Conservation (phyloP, 805 yeast species). For the Saturnispora dispora region DNA sequence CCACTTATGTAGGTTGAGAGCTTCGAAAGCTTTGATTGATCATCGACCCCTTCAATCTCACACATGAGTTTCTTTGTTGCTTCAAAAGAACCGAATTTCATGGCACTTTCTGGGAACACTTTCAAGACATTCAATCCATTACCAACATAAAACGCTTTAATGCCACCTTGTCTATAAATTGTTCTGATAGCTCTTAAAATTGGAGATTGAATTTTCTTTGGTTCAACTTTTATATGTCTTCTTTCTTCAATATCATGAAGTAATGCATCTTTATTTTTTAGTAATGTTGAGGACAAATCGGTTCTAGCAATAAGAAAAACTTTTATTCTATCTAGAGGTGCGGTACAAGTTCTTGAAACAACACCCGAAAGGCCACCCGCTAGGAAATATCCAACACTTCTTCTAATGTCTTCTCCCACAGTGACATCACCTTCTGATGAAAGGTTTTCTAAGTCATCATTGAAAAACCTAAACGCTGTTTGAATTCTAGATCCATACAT, state of each 20-base stretch:
- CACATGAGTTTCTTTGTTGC: constrained; percentile 71
- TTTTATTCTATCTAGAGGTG: constrained; percentile 92
- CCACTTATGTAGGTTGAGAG: constrained; percentile 84
- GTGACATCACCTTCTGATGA: constrained; percentile 92
- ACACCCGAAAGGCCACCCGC: constrained; percentile 97
- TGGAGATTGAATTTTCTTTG: constrained; percentile 55
- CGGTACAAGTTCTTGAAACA: constrained; percentile 90
- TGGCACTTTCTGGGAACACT: constrained; percentile 95
- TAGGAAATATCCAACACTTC: constrained; percentile 82
- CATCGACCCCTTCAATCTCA: constrained; percentile 63
- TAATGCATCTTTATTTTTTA: constrained; percentile 43
- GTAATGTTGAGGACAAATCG: constrained; percentile 60
- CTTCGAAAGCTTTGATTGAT: constrained; percentile 60
- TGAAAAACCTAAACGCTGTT: constrained; percentile 75
- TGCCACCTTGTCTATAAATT: constrained; percentile 81
- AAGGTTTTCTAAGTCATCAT: constrained; percentile 66
- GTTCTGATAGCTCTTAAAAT: constrained; percentile 71
- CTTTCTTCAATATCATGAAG: constrained; percentile 26
- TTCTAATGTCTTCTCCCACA: constrained; percentile 63
- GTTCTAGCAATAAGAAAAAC: constrained; percentile 91
- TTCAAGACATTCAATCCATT: constrained; percentile 89
- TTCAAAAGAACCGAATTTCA: constrained; percentile 94
- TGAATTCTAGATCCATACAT: constrained; percentile 63
- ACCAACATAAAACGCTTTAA: constrained; percentile 84
- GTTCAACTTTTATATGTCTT: constrained; percentile 34